These are phyloP conservation scores for Catenaria anguillulae DNA, from an alignment of 371 early-diverging fungal species.

Conservation along the genomic window DNA sequence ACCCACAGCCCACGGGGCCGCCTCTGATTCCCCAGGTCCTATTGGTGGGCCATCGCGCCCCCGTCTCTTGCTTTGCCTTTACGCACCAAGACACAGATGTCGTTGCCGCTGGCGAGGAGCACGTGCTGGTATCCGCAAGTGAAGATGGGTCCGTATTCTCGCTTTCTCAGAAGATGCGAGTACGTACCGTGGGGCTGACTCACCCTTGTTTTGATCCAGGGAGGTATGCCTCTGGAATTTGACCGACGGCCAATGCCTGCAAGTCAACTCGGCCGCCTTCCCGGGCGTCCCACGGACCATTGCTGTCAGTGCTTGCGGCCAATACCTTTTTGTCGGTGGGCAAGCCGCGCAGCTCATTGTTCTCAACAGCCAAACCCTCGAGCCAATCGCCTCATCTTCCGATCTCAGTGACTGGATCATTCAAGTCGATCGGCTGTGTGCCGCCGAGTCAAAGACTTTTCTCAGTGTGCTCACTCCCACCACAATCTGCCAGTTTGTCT, in stretches of 20 bases:
- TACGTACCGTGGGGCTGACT: too few relatives aligned
- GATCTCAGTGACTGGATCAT: neutral
- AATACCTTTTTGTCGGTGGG: neutral
- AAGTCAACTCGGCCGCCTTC: neutral
- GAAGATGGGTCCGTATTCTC: too few relatives aligned
- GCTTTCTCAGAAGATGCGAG: too few relatives aligned
- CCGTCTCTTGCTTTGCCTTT: neutral
- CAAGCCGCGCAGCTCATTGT: neutral
- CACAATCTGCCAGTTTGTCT: neutral
- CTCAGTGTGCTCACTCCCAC: neutral
- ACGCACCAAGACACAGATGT: neutral
- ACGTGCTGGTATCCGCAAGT: neutral
- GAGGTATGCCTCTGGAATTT: neutral
- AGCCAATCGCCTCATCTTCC: neutral
- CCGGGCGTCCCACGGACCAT: neutral
- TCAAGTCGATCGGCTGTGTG: neutral
- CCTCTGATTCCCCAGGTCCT: neutral
- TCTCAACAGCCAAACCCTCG: neutral
- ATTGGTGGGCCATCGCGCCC: neutral
- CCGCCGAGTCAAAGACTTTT: neutral
- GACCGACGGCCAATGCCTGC: conserved; percentile 2
- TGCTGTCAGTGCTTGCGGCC: neutral
- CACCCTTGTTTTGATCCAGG: too few relatives aligned
- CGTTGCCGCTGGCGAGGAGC: neutral
- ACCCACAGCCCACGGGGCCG: neutral